These are phyloP conservation scores for Melastoma candidum DNA, from an alignment of 441 rosid genomes.

Conservation along the genomic window DNA sequence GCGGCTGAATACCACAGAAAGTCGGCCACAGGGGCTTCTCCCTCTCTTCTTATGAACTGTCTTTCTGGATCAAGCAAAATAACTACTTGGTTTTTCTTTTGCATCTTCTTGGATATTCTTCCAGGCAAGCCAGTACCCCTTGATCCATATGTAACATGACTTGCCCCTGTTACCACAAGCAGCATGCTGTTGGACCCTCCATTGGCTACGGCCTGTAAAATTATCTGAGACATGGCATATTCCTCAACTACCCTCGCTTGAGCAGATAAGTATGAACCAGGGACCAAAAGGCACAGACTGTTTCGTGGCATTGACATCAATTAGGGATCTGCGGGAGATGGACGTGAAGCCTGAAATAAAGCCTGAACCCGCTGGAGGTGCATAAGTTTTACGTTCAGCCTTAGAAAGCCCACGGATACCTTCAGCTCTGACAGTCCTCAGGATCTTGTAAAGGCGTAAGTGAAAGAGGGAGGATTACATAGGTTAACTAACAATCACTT, in stretches of 20 bases:
- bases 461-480: neutral
- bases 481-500: too few species aligned
- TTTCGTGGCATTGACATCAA: conserved; percentile 38
- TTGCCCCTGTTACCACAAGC: conserved; percentile 74
- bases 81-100: conserved; percentile 80
- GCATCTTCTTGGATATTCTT: conserved; percentile 75
- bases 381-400: conserved; percentile 63
- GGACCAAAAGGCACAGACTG: conserved; percentile 74
- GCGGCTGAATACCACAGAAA: conserved; percentile 95
- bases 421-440: conserved; percentile 85
- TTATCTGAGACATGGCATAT: conserved; percentile 68
- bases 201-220: conserved; percentile 45
- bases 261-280: conserved; percentile 73
- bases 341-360: conserved; percentile 79
- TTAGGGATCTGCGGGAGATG: conserved; percentile 51
- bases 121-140: conserved; percentile 87
- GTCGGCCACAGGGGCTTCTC: conserved; percentile 86
- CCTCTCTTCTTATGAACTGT: conserved; percentile 73
- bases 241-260: conserved; percentile 90
- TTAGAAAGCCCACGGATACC: conserved; percentile 80
- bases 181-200: conserved; percentile 62
- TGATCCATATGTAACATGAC: conserved; percentile 70
- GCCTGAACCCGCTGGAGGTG: conserved; percentile 93
- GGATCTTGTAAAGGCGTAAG: conserved; percentile 34
- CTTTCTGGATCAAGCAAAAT: conserved; percentile 86